Evolutionary conservation across 176 grass and related monocot genomes (phyloP).

Genomic region (Paspalum notatum): DNA sequence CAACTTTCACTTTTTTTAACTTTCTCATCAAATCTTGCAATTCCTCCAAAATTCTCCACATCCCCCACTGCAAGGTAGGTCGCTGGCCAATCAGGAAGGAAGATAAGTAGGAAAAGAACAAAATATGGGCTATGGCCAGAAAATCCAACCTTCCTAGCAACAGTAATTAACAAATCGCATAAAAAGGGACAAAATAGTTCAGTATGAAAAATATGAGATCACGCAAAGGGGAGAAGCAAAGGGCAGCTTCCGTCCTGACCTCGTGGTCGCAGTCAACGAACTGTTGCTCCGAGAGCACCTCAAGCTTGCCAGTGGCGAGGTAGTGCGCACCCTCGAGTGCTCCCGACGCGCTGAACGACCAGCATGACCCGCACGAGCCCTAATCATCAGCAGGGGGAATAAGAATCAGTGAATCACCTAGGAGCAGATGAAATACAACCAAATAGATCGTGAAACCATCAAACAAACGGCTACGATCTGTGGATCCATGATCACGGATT

Average conservation of each 20-base stretch:
- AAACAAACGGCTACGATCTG: neutral
- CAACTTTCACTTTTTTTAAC: constrained; percentile 13
- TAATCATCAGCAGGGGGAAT: neutral
- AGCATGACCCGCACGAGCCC: constrained; percentile 92
- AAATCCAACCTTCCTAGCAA: constrained; percentile 25
- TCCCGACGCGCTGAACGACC: constrained; percentile 84
- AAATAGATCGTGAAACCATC: neutral
- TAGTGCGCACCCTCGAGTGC: constrained; percentile 89
- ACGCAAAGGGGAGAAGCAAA: neutral
- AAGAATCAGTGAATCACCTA: neutral
- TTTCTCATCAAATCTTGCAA: neutral
- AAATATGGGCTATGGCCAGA: constrained; percentile 14
- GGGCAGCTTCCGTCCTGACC: constrained; percentile 37
- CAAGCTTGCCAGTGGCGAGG: constrained; percentile 71
- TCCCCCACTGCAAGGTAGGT: neutral
- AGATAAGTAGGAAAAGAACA: constrained; percentile 29
- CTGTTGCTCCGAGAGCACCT: constrained; percentile 86
- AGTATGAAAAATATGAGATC: neutral
- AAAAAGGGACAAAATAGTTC: neutral
- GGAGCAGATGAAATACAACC: neutral
- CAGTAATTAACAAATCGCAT: constrained; percentile 33
- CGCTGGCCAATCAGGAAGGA: constrained; percentile 35
- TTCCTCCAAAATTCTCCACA: neutral
- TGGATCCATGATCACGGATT: neutral
- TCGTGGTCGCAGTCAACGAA: constrained; percentile 88